Base-by-base conservation (phyloP, 305 asterid genomes). In the Lippia alba region DNA sequence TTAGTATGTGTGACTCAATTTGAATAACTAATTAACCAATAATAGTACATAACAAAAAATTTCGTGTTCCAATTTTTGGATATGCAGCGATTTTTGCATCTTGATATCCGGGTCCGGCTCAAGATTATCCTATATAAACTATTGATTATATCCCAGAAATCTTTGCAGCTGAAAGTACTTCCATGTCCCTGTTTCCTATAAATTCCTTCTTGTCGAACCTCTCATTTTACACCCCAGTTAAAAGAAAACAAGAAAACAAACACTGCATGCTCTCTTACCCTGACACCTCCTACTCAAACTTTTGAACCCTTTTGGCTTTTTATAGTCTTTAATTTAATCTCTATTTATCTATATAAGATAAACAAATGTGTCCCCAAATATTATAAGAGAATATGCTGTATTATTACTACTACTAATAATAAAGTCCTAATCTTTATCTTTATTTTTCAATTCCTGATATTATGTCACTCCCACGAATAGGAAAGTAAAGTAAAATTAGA, bases 141-240 rank as follows among this genome's bases (percentile, higher is more conserved):
- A 24, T 16, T 15, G 18, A 9, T 14, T 54, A 17, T 74, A 4
- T 78, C 76, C 78, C 87, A 72, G 85, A 87, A 84, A 82, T 84
- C 74, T 56, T 83, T 79, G 89, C 80, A 82, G 70, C 83, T 79
- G 83, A 85, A 83, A 79, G 83, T 87, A 80, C 81, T 75, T 84
- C 56, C 49, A 54, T 78, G 82, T 78, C 83, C 78, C 85, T 85
- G 53, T 58, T 82, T 78, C 76, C 93, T 86, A 83, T 77, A 87
- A 85, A 89, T 87, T 89, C 91, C 79, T 73, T 76, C 57, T 64
- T 45, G 67, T 41, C 65, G 55, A 30, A 46, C 70, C 68, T 74
- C 61, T 69, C 59, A 77, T 44, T 73, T 76, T 54, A 16, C 53
- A n/a, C 0, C 63, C 65, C 59, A 34, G 36, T 40, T 17, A 45